Evolutionary conservation across 208 protist species (phyloP), one percentile per base, ranked within the genome.

Genomic region (Leishmania turanica): DNA sequence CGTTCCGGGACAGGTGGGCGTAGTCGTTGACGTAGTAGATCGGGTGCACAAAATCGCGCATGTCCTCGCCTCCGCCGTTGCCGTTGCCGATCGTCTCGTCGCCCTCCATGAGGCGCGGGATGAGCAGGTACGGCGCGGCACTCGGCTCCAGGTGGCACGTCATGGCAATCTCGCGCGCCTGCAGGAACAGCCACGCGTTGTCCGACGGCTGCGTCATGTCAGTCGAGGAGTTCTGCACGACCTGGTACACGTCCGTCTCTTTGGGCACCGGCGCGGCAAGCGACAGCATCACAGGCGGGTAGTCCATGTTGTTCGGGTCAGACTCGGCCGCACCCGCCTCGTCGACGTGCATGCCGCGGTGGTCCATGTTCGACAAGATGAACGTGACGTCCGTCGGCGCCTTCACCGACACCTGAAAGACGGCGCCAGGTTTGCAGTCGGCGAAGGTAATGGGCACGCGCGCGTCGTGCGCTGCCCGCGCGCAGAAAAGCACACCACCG

Each of bases 281-380:
- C 51, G 92, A 96, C 49, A 97, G 79, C 94, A 97, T 97, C 65
- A 97, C 73, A 17, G 94, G 91, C 40, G 91, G 92, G 88, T 97
- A 97, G 60, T 95, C 88, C 60, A 74, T 76, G 62, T 83, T 86
- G 78, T 78, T 74, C 42, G 76, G 75, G 68, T 86, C 85, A 1
- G 58, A 79, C 42, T 91, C 78, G 17, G 84, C 83, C 13, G 76
- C 71, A 1, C 84, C 77, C 13, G 49, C 78, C 69, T 86, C 75
- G 51, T 78, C 85, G 5, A 78, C 27, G 66, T 80, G 75, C 72
- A 92, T 64, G 54, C 81, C 79, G 45, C 92, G 91, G 75, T 87
- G 77, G 77, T 94, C 89, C 76, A 95, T 87, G 81, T 96, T 94
- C 37, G 87, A 90, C 31, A 96, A 82, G 7, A 83, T 90, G 69